Percentiles rank a stretch among this genome's conserved stretches.
These are phyloP conservation scores for Meyerozyma guilliermondii DNA, from an alignment of 1,139 yeast species.

Conservation along the genomic window DNA sequence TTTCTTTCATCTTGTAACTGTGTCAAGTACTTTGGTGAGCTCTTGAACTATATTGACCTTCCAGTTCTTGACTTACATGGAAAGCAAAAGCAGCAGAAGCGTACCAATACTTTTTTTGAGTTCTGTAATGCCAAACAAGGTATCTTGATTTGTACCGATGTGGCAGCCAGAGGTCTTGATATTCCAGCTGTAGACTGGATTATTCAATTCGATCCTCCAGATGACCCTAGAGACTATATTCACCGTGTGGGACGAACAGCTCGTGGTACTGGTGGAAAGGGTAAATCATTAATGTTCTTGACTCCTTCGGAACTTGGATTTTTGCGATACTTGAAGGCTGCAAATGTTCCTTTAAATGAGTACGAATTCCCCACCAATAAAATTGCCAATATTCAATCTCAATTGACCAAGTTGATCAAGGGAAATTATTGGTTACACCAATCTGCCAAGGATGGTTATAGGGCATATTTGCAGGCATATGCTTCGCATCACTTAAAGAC, in stretches of 20 bases:
- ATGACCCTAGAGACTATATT: conserved; percentile 97
- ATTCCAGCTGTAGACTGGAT: conserved; percentile 98
- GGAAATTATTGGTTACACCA: conserved; percentile 93
- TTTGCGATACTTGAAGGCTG: conserved; percentile 88
- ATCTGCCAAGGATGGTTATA: conserved; percentile 95
- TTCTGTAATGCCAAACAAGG: conserved; percentile 97
- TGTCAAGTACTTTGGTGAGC: conserved; percentile 92
- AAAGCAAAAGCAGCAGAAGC: conserved; percentile 95
- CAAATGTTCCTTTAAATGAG: conserved; percentile 95
- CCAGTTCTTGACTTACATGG: conserved; percentile 97
- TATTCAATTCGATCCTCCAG: conserved; percentile 96
- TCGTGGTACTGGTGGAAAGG: conserved; percentile 87
- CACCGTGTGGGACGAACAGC: conserved; percentile 99
- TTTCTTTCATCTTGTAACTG: conserved; percentile 95
- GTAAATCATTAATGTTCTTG: conserved; percentile 90
- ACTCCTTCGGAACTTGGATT: conserved; percentile 94
- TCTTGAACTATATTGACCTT: conserved; percentile 88
- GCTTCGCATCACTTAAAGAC: conserved; percentile 95
- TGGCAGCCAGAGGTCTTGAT: conserved; percentile 97
- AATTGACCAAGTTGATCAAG: conserved; percentile 83
- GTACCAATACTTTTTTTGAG: conserved; percentile 96
- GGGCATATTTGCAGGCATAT: conserved; percentile 94
- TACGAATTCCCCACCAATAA: conserved; percentile 92
- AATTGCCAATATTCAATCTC: conserved; percentile 93
- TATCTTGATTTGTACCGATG: conserved; percentile 89